These are phyloP conservation scores for Penicillium alfredii DNA, from an alignment of 495 filamentous ascomycete species.

Conservation along the genomic window DNA sequence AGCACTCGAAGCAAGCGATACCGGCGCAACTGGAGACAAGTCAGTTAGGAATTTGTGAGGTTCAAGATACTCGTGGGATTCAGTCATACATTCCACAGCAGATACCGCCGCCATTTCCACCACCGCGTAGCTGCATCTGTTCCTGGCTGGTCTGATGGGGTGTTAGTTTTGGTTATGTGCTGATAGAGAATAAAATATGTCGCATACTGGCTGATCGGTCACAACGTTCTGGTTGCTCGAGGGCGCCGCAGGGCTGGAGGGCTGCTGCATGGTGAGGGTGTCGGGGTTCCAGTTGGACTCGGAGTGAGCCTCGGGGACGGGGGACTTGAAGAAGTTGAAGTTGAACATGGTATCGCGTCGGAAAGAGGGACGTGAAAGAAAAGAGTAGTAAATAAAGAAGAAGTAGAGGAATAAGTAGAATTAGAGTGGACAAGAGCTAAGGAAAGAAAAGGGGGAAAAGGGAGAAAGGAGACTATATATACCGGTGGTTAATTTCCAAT, in stretches of 20 bases:
- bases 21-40: constrained; percentile 32
- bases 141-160: constrained; percentile 26
- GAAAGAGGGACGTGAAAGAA: constrained; percentile 1
- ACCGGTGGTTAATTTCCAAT: constrained; percentile 3
- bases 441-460: background rate
- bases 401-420: background rate
- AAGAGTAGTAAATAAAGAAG: background rate
- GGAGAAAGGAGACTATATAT: constrained; percentile 2
- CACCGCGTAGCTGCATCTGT: constrained; percentile 39
- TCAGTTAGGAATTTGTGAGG: constrained; percentile 12
- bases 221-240: constrained; percentile 24
- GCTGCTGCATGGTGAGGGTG: constrained; percentile 39
- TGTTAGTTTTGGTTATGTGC: background rate
- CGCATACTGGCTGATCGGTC: constrained; percentile 37
- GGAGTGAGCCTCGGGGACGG: constrained; percentile 23
- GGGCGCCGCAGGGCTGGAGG: constrained; percentile 31
- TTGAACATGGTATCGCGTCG: constrained; percentile 41
- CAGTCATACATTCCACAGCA: constrained; percentile 44
- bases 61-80: too few species aligned
- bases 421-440: background rate
- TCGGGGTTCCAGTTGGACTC: constrained; percentile 31
- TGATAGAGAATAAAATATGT: background rate
- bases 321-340: constrained; percentile 37
- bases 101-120: constrained; percentile 34
- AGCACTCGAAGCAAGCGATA: constrained; percentile 42